Evolutionary conservation across 805 yeast species (phyloP).

Genomic region (Candida nitratophila): DNA sequence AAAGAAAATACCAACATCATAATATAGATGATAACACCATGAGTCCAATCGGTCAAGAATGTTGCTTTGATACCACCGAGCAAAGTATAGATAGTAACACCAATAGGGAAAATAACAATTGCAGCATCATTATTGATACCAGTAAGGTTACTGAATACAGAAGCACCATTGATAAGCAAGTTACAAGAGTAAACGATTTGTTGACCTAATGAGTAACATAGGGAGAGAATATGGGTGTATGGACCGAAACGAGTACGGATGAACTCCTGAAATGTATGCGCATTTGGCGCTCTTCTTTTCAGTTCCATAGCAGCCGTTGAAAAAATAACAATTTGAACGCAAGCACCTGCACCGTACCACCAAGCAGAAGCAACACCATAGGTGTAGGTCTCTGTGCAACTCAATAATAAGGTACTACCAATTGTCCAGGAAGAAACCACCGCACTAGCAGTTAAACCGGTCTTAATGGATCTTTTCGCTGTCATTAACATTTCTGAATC

Average conservation of each 20-base stretch:
- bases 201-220: conserved; percentile 20
- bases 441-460: conserved; percentile 30
- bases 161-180: conserved; percentile 27
- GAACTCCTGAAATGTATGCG: conserved; percentile 29
- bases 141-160: conserved; percentile 25
- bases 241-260: conserved; percentile 26
- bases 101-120: conserved; percentile 27
- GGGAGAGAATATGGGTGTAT: conserved; percentile 20
- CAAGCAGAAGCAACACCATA: conserved; percentile 30
- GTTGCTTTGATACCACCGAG: conserved; percentile 36
- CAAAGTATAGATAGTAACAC: conserved; percentile 30
- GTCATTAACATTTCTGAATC: conserved; percentile 35
- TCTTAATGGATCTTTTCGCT: conserved; percentile 29
- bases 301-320: conserved; percentile 26
- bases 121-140: conserved; percentile 29
- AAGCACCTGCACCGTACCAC: conserved; percentile 25
- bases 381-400: conserved; percentile 24
- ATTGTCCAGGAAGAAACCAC: conserved; percentile 32
- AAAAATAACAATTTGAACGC: conserved; percentile 28
- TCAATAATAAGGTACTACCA: conserved; percentile 24
- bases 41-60: conserved; percentile 32
- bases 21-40: conserved; percentile 28
- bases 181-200: conserved; percentile 26
- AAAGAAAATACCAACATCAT: conserved; percentile 23
- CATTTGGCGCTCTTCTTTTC: conserved; percentile 28